Conservation (phyloP, 1,139 yeast genomes). For the Yamadazyma jaroonii region DNA sequence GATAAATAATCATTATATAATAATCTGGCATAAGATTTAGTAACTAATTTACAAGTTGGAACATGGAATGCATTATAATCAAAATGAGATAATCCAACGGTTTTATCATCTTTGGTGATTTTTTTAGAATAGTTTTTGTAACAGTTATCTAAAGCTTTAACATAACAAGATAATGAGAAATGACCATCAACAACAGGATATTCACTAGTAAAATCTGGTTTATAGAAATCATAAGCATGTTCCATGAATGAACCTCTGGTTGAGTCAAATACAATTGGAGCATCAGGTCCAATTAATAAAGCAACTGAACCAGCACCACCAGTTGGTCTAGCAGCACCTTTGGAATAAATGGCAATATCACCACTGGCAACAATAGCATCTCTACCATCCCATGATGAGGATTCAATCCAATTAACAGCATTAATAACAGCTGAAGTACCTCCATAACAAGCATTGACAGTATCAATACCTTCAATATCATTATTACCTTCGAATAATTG, state of each 20-base stretch:
- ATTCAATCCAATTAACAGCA: conserved; percentile 94
- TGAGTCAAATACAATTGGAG: conserved; percentile 89
- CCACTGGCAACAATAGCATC: conserved; percentile 97
- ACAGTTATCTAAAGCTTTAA: conserved; percentile 86
- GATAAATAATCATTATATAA: conserved; percentile 82
- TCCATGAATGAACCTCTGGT: conserved; percentile 92
- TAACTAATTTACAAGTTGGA: conserved; percentile 94
- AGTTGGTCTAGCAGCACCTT: conserved; percentile 98
- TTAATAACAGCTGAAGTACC: conserved; percentile 96
- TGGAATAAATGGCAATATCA: conserved; percentile 95
- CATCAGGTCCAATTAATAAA: conserved; percentile 93
- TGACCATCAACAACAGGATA: conserved; percentile 99
- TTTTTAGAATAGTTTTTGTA: conserved; percentile 81
- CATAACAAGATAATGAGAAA: conserved; percentile 90
- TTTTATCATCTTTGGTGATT: conserved; percentile 55
- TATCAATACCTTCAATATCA: conserved; percentile 96
- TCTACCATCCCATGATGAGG: conserved; percentile 97
- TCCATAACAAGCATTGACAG: conserved; percentile 97
- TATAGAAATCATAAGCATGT: conserved; percentile 96
- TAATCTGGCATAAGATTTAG: conserved; percentile 90
- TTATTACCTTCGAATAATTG: conserved; percentile 86
- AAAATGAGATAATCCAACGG: conserved; percentile 72
- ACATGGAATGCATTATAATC: conserved; percentile 98
- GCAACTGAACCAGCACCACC: conserved; percentile 99
- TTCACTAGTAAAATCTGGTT: conserved; percentile 95